A percentile compares a stretch with the other conserved stretches of the same genome.
Conservation (phyloP, 805 yeast species). For the Lachancea sp. region DNA sequence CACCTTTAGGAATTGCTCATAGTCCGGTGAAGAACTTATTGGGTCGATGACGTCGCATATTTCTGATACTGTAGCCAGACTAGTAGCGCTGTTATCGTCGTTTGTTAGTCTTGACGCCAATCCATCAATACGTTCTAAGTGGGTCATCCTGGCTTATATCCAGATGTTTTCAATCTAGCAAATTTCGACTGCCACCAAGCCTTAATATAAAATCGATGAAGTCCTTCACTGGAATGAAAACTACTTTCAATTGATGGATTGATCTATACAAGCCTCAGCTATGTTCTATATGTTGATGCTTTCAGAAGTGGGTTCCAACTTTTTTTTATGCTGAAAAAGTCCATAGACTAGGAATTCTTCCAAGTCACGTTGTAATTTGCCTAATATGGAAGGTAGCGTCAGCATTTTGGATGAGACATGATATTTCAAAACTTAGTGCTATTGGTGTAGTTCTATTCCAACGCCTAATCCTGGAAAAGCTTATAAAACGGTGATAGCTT, state of each 20-base stretch:
- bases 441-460: too few relatives aligned
- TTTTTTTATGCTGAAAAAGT: conserved; percentile 5
- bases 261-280: neutral
- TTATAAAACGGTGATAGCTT: too few relatives aligned
- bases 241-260: too few relatives aligned
- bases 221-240: too few relatives aligned
- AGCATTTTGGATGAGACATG: neutral
- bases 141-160: conserved; percentile 26
- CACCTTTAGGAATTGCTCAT: conserved; percentile 64
- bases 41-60: conserved; percentile 82
- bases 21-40: conserved; percentile 73
- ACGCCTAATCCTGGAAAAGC: too few relatives aligned
- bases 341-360: conserved; percentile 12
- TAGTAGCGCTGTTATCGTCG: conserved; percentile 51
- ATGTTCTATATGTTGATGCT: neutral
- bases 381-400: conserved; percentile 15
- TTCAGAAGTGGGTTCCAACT: neutral
- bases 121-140: conserved; percentile 51
- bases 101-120: conserved; percentile 57
- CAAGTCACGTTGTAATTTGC: conserved; percentile 18
- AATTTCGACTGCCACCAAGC: neutral
- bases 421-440: too few relatives aligned
- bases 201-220: neutral
- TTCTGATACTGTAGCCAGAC: conserved; percentile 70
- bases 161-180: neutral